Conservation (phyloP, 2,329 filamentous ascomycete genomes). For the Trichoderma gracile region DNA sequence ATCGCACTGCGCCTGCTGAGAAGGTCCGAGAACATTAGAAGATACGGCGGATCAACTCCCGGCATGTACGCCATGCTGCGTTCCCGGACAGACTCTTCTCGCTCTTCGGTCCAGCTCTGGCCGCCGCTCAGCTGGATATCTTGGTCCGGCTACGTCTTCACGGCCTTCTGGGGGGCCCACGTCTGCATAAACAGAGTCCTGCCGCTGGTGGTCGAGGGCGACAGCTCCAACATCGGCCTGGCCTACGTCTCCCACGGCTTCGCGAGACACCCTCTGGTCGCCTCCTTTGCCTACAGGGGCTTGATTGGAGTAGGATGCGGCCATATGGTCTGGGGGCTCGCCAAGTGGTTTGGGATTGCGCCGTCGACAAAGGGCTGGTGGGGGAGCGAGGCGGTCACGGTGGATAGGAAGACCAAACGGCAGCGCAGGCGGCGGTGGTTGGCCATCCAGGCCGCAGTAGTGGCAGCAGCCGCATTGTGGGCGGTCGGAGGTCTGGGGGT, state of each 20-base stretch:
- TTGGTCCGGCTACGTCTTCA: conserved; percentile 69
- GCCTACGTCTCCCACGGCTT: conserved; percentile 86
- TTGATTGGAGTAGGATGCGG: conserved; percentile 68
- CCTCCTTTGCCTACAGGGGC: conserved; percentile 68
- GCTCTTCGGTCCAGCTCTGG: conserved; percentile 52
- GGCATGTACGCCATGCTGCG: conserved; percentile 48
- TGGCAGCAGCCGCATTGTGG: conserved; percentile 67
- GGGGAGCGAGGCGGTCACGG: conserved; percentile 44
- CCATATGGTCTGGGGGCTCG: conserved; percentile 82
- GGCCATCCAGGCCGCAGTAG: conserved; percentile 65
- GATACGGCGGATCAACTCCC: conserved; percentile 71
- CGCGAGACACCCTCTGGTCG: conserved; percentile 64
- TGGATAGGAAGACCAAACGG: conserved; percentile 54
- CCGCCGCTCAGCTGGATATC: conserved; percentile 70
- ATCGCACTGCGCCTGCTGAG: conserved; percentile 75
- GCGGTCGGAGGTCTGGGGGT: conserved; percentile 77
- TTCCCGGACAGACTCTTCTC: conserved; percentile 36
- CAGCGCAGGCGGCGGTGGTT: conserved; percentile 68
- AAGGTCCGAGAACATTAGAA: conserved; percentile 66
- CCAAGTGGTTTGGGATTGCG: conserved; percentile 73
- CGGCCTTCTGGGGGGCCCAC: conserved; percentile 68
- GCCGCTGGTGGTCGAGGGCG: conserved; percentile 75
- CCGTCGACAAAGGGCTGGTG: conserved; percentile 55
- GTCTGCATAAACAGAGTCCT: conserved; percentile 73
- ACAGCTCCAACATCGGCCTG: conserved; percentile 81